Evolutionary conservation across 257 asterid genomes (phyloP).

Genomic region (Solanum sejunctum): DNA sequence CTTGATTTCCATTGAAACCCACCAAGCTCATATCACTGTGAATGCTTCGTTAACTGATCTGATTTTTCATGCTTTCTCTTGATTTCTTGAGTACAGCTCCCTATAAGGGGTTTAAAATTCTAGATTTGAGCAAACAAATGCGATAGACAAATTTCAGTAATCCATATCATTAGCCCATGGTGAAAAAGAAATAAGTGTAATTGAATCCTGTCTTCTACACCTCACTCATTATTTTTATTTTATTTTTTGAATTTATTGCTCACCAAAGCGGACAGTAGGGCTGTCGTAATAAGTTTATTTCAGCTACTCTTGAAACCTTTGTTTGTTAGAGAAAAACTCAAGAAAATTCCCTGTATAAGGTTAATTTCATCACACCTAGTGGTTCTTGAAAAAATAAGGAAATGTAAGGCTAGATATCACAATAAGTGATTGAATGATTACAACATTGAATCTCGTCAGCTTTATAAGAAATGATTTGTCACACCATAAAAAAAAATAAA

Average conservation of each 20-base stretch:
- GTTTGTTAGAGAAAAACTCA: not conserved
- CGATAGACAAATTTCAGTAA: not conserved
- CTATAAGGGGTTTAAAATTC: not conserved
- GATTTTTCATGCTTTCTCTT: not conserved
- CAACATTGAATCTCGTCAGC: not conserved
- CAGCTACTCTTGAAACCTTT: not conserved
- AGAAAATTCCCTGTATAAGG: not conserved
- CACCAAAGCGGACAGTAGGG: not conserved
- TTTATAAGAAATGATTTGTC: not conserved
- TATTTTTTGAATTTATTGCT: not conserved
- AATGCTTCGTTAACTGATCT: too few species aligned
- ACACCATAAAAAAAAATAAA: not conserved
- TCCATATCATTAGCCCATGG: not conserved
- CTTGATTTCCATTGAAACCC: too few species aligned
- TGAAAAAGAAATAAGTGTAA: too few species aligned
- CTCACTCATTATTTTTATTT: not conserved
- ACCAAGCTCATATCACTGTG: too few species aligned
- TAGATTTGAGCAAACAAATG: not conserved
- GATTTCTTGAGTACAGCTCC: not conserved
- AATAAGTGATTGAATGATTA: not conserved
- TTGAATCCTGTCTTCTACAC: not conserved
- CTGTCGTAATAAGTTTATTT: not conserved
- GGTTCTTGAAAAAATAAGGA: not conserved
- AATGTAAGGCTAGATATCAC: not conserved
- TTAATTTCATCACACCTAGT: not conserved